These are phyloP conservation scores for Sherardia arvensis DNA, from an alignment of 257 asterid species.

Conservation along the genomic window DNA sequence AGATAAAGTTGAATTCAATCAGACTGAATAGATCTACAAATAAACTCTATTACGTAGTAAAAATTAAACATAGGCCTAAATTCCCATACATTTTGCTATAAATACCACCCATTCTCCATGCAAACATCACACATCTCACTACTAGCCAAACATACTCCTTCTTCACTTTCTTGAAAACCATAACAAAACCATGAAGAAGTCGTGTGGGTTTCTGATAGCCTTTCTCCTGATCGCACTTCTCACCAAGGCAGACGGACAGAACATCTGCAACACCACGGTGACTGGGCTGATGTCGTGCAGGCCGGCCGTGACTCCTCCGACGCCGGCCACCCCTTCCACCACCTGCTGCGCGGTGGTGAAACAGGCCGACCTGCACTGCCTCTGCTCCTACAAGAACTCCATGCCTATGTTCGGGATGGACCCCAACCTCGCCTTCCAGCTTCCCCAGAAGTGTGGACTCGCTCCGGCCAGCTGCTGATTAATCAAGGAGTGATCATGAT, in stretches of 20 bases:
- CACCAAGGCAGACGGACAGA: constrained; percentile 21
- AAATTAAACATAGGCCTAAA: no score
- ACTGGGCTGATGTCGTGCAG: constrained; percentile 36
- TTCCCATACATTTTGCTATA: constrained; percentile 4
- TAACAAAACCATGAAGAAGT: constrained; percentile 9
- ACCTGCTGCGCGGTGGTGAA: constrained; percentile 48
- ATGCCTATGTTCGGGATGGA: constrained; percentile 51
- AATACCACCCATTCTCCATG: not conserved
- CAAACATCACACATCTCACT: not conserved
- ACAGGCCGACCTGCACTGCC: constrained; percentile 39
- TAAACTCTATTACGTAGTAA: no score
- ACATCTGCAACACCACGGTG: constrained; percentile 33
- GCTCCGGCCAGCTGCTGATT: constrained; percentile 28
- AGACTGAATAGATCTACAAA: no score
- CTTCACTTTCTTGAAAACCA: not conserved
- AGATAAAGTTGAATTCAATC: no score
- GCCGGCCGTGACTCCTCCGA: constrained; percentile 41
- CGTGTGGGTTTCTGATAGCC: constrained; percentile 5
- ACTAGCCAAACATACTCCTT: not conserved
- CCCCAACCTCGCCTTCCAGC: constrained; percentile 41
- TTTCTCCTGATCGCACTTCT: constrained; percentile 11
- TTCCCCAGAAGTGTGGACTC: constrained; percentile 45
- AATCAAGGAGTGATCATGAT: not conserved
- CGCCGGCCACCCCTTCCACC: constrained; percentile 36
- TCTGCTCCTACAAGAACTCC: constrained; percentile 49